Evolutionary conservation across 1,284 basidiomycete genomes (phyloP), one percentile per base, ranked within the genome.

Genomic region (Crucibulum parvulum): DNA sequence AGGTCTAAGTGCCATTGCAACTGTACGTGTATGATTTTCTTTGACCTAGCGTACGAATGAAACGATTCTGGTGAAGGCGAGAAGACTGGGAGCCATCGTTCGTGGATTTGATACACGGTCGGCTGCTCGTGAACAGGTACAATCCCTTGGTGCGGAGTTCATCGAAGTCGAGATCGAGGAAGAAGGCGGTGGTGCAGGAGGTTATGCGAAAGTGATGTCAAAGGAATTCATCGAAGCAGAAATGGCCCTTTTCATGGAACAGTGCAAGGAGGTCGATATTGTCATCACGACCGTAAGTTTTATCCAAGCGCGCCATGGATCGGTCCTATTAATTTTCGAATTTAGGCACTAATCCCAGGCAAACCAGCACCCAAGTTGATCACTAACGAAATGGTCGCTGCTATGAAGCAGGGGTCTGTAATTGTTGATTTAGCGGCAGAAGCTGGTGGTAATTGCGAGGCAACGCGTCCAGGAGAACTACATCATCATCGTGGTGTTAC

Each of bases 161-260:
- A 73, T 95, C 18, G 93, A 94, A 69, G 92, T 95, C 34, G 71
- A 82, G 13, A 74, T 95, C 53, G 70, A 92, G 68, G 93, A 95
- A 75, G 91, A 93, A 62, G 93, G 93, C 18, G 85, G 87, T 38
- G 93, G 89, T 11, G 84, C 81, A 16, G 93, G 93, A 37, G 93
- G 93, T 35, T 95, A 95, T 69, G 93, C 92, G n/a, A 95, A 94
- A 76, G 87, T 89, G 65, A 94, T 95, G 93, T 92, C 90, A 47
- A 93, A 94, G 78, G 92, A 93, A 72, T 95, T 94, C 72, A 88
- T 94, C 62, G 92, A 89, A 56, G 93, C 93, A 10, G 93, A 95
- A 74, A 94, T 95, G 93, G 87, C 89, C 0, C 82, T 95, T 45
- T 95, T 95, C 78, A 83, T 90, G 84, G 87, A 90, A 70, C 93